A percentile compares a stretch with the other conserved stretches of the same genome.
These are phyloP conservation scores for Pythium sukuiense DNA, from an alignment of 352 stramenopile species.

Conservation along the genomic window DNA sequence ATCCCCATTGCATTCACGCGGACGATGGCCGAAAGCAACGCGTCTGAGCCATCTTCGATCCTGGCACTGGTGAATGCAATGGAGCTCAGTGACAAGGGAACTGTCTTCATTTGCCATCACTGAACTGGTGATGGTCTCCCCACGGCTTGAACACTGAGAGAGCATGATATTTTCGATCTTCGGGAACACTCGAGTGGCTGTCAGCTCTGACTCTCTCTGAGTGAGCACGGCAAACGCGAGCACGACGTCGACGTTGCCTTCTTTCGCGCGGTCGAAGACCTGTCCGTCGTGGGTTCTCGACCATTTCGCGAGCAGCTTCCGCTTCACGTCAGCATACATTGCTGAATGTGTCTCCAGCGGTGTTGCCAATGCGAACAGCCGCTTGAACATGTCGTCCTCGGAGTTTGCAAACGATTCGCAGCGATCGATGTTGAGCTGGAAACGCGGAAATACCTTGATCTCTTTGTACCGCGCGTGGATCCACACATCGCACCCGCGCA, in stretches of 20 bases:
- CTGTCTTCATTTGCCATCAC: too few species aligned
- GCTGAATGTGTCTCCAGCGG: neutral
- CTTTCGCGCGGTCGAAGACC: neutral
- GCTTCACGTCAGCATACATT: neutral
- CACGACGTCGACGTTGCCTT: neutral
- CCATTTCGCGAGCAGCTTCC: neutral
- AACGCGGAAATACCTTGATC: neutral
- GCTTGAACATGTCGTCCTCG: neutral
- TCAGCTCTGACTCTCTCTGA: too few species aligned
- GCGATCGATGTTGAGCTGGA: neutral
- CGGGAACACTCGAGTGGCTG: neutral
- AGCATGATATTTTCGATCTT: neutral
- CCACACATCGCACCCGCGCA: neutral
- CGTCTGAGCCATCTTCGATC: too few species aligned
- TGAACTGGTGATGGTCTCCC: neutral
- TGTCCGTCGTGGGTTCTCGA: neutral
- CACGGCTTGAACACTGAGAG: neutral
- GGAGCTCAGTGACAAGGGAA: too few species aligned
- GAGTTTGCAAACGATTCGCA: neutral
- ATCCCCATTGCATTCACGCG: neutral
- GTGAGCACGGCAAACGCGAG: neutral
- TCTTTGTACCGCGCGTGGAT: neutral
- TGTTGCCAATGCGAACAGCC: neutral
- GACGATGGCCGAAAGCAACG: neutral
- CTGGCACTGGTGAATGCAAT: neutral